Conservation (phyloP, 345 rosid genomes). For the Lepidium sativum region DNA sequence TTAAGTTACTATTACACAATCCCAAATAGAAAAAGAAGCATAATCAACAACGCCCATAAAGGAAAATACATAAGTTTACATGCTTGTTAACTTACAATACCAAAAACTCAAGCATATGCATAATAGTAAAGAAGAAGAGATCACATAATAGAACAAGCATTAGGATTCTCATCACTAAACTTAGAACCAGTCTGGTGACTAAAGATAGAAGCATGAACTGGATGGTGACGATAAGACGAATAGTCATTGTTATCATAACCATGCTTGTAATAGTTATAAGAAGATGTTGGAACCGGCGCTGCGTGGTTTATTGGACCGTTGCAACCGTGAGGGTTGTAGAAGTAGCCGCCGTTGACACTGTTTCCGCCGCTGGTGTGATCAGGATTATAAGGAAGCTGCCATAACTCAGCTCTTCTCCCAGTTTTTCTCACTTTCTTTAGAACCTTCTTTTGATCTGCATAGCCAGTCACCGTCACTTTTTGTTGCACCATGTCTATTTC, state of each 20-base stretch:
- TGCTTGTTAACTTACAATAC: background rate
- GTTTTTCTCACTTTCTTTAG: slow-evolving; percentile 61
- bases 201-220: slow-evolving; percentile 42
- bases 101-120: background rate
- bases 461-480: slow-evolving; percentile 78
- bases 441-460: slow-evolving; percentile 74
- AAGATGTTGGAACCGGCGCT: slow-evolving; percentile 54
- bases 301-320: slow-evolving; percentile 45
- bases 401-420: slow-evolving; percentile 76
- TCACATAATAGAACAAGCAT: slow-evolving; percentile 74
- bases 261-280: slow-evolving; percentile 83
- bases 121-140: background rate
- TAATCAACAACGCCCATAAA: background rate
- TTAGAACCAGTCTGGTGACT: slow-evolving; percentile 48
- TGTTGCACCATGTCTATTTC: slow-evolving; percentile 65
- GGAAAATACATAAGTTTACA: background rate
- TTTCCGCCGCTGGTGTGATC: slow-evolving; percentile 23
- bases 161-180: slow-evolving; percentile 86
- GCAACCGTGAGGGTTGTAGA: slow-evolving; percentile 46
- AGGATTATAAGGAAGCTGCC: slow-evolving; percentile 73
- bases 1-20: background rate
- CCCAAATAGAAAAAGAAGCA: background rate
- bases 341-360: slow-evolving; percentile 24
- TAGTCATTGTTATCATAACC: slow-evolving; percentile 53
- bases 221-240: slow-evolving; percentile 39